Evolutionary conservation across 2,329 filamentous ascomycete genomes (phyloP).

Genomic region (Colletotrichum cordylinicola): DNA sequence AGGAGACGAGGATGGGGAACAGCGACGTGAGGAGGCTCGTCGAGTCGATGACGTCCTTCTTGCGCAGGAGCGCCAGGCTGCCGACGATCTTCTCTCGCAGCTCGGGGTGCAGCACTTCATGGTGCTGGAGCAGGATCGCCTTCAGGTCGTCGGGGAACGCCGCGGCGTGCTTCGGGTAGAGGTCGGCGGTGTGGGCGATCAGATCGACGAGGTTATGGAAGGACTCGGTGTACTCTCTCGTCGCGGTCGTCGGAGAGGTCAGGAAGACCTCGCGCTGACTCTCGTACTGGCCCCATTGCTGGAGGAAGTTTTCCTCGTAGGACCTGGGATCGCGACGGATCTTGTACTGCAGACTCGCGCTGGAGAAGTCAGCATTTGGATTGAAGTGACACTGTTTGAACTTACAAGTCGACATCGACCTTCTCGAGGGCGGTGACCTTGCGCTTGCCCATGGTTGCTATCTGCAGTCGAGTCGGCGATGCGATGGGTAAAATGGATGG

Average conservation of each 20-base stretch:
- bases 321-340: constrained; percentile 87
- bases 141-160: constrained; percentile 83
- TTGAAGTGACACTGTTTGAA: not conserved
- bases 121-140: constrained; percentile 80
- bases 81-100: constrained; percentile 94
- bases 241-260: constrained; percentile 78
- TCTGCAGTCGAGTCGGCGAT: not conserved
- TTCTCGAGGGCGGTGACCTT: constrained; percentile 94
- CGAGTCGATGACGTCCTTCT: constrained; percentile 93
- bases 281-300: constrained; percentile 91
- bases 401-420: constrained; percentile 85
- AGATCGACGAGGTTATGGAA: constrained; percentile 94
- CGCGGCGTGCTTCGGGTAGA: constrained; percentile 82
- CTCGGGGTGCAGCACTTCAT: constrained; percentile 82
- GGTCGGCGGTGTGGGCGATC: constrained; percentile 91
- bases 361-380: constrained; percentile 44
- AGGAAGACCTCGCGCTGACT: constrained; percentile 92
- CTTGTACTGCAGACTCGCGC: constrained; percentile 88
- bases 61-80: constrained; percentile 83
- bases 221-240: constrained; percentile 79
- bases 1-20: constrained; percentile 94
- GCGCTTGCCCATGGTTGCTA: constrained; percentile 74
- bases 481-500: not conserved
- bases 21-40: constrained; percentile 82
- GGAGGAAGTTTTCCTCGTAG: constrained; percentile 87